phyloP scores from a whole-genome alignment of 1,284 basidiomycete species.

The Coniferiporia sulphurascens region DNA sequence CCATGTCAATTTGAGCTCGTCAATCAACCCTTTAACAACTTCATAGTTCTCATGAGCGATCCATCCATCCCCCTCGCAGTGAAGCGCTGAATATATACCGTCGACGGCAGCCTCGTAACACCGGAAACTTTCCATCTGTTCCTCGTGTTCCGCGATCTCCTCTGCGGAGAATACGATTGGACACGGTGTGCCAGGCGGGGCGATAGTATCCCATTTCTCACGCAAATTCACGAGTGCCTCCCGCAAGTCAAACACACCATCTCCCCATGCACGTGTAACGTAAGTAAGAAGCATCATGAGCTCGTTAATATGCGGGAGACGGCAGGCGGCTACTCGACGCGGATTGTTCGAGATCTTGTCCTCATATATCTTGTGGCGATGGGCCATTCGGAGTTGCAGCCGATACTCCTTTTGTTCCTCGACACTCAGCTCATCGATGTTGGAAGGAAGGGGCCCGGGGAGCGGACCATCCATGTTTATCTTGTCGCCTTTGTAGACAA shows the following conservation, averaged over 20 bases:
- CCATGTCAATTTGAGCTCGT: neutral
- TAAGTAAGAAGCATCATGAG: slow-evolving; percentile 5
- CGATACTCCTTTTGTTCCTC: no score
- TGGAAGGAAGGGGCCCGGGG: no score
- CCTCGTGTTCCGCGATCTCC: no score
- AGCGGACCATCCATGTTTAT: no score
- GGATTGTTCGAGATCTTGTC: neutral
- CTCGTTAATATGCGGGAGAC: neutral
- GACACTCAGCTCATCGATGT: no score
- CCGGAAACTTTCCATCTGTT: no score
- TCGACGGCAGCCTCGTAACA: no score
- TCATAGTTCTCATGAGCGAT: neutral
- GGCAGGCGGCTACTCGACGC: no score
- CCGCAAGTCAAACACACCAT: slow-evolving; percentile 1
- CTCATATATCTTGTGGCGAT: slow-evolving; percentile 4
- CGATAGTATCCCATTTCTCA: neutral
- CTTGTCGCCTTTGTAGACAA: no score
- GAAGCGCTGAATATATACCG: neutral
- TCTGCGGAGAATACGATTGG: no score
- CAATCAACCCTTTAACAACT: neutral
- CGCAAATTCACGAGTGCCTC: slow-evolving; percentile 4
- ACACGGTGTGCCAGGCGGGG: neutral
- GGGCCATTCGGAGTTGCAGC: neutral
- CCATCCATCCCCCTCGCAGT: slow-evolving; percentile 2
- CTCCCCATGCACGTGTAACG: slow-evolving; percentile 3